Evolutionary conservation across 305 asterid genomes (phyloP).

Genomic region (Plantago coronopus): DNA sequence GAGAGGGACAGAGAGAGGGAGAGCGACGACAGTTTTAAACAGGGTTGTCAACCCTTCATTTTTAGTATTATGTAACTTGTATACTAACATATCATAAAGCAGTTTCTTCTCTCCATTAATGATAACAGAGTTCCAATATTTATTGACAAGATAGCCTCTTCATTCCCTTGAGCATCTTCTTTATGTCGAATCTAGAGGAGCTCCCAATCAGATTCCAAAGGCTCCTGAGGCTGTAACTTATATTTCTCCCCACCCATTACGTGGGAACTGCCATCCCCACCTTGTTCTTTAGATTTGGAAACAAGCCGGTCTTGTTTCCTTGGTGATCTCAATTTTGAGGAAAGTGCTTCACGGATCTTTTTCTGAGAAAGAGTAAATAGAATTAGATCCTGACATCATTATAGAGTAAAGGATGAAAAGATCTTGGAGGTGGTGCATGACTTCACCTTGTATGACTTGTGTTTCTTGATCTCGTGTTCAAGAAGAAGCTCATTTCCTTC

Average conservation of each 20-base stretch:
- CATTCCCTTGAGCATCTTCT: not conserved
- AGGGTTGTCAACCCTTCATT: conserved; percentile 5
- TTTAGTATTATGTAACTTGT: conserved; percentile 1
- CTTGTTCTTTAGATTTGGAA: conserved; percentile 26
- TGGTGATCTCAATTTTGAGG: conserved; percentile 47
- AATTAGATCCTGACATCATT: not conserved
- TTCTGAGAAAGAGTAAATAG: conserved; percentile 36
- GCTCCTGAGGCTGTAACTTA: conserved; percentile 22
- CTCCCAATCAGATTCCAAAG: conserved; percentile 76
- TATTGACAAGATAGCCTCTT: conserved; percentile 23
- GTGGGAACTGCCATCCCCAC: conserved; percentile 23
- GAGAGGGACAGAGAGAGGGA: not conserved
- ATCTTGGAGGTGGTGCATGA: not conserved
- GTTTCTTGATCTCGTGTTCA: conserved; percentile 32
- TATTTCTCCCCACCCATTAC: conserved; percentile 14
- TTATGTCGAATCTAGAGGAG: conserved; percentile 38
- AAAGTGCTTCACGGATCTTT: conserved; percentile 53
- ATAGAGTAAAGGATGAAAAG: not conserved
- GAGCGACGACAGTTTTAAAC: not conserved
- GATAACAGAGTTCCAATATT: conserved; percentile 3
- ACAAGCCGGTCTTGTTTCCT: conserved; percentile 39
- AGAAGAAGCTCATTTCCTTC: conserved; percentile 39
- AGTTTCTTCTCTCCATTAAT: conserved; percentile 6
- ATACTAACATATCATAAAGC: conserved; percentile 6
- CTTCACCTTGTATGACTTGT: conserved; percentile 66